phyloP scores from a whole-genome alignment of 2,329 filamentous ascomycete genomes.

The Colletotrichum magnum region DNA sequence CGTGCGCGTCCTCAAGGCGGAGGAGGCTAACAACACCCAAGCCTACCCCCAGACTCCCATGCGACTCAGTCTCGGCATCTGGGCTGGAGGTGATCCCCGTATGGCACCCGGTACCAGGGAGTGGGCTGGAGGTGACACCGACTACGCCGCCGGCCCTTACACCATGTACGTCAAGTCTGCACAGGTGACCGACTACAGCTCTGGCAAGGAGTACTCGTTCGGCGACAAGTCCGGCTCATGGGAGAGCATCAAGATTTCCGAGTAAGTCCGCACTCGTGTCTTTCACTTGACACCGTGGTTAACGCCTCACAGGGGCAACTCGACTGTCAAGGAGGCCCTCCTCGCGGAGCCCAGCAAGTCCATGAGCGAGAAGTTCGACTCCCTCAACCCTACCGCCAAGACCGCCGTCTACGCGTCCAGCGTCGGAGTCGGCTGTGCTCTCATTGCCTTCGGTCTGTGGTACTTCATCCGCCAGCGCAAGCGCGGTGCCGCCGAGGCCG shows the following conservation, averaged over 20 bases:
- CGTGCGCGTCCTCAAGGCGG: slow-evolving; percentile 74
- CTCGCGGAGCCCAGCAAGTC: slow-evolving; percentile 57
- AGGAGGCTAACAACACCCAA: slow-evolving; percentile 72
- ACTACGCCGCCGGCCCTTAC: slow-evolving; percentile 77
- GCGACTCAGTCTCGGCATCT: slow-evolving; percentile 77
- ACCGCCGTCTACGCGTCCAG: slow-evolving; percentile 66
- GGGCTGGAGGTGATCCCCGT: slow-evolving; percentile 72
- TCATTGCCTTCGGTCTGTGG: slow-evolving; percentile 60
- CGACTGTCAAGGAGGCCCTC: slow-evolving; percentile 65
- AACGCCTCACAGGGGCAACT: slow-evolving; percentile 65
- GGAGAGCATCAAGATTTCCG: slow-evolving; percentile 72
- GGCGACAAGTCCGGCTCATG: slow-evolving; percentile 72
- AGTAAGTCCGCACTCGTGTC: slow-evolving; percentile 10
- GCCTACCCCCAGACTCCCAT: slow-evolving; percentile 84
- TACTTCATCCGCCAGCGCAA: slow-evolving; percentile 71
- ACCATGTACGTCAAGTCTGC: slow-evolving; percentile 80
- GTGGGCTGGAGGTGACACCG: slow-evolving; percentile 79
- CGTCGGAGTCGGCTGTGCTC: slow-evolving; percentile 59
- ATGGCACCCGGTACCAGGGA: slow-evolving; percentile 71
- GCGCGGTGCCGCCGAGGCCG: slow-evolving; percentile 66
- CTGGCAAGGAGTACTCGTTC: slow-evolving; percentile 76
- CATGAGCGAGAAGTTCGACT: slow-evolving; percentile 67
- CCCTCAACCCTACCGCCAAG: slow-evolving; percentile 64
- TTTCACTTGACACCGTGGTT: slow-evolving; percentile 18
- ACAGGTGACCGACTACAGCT: slow-evolving; percentile 70